Base-by-base conservation (phyloP, 805 yeast genomes). In the Sugiyamaella valdiviana region DNA sequence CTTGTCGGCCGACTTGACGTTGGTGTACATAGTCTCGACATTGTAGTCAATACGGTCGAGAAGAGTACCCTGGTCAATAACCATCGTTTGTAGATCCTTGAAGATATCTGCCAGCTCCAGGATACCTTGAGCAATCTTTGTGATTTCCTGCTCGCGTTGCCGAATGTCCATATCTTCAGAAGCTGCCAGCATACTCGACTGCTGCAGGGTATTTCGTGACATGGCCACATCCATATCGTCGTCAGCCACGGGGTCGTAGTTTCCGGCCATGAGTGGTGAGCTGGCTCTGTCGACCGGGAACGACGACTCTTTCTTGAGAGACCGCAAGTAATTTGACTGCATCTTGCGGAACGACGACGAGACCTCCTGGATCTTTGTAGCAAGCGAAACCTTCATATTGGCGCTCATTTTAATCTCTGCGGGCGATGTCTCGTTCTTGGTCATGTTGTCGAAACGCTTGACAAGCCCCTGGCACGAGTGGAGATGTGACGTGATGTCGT, bases 31-130 rank as follows among this genome's bases (percentile, higher is more conserved):
- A 51, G 80, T 81, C 52, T 83, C 84, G 51, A 93, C 69, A 62
- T 93, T 93, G 64, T 91, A 93, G 66, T 91, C 99, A 49, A 93
- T 91, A 56, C 97, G 72, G 66, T 93, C 99, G 51, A 93, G 73
- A 39, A 93, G 76, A 0, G 96, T 87, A 1, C 99, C 99, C 67
- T 93, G 99, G 60, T 93, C 98, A 48, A 93, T 84, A 39, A 93
- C 86, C 75, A 93, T 73, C 36, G 81, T 79, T 60, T 95, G 97
- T 77, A 93, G 78, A 61, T 93, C 98, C 63, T 85, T 84, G 71
- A 93, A 93, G 40, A 93, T 91, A 1, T 91, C 87, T 24, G 95
- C 85, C 1, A 93, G 86, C 63, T 93, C 99, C 37, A 91, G 70
- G 40, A 93, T 95, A 45, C 97, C 96, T 72, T 86, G 87, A 3